Base-by-base conservation (phyloP, 352 stramenopile species). In the Phytophthora megakarya region DNA sequence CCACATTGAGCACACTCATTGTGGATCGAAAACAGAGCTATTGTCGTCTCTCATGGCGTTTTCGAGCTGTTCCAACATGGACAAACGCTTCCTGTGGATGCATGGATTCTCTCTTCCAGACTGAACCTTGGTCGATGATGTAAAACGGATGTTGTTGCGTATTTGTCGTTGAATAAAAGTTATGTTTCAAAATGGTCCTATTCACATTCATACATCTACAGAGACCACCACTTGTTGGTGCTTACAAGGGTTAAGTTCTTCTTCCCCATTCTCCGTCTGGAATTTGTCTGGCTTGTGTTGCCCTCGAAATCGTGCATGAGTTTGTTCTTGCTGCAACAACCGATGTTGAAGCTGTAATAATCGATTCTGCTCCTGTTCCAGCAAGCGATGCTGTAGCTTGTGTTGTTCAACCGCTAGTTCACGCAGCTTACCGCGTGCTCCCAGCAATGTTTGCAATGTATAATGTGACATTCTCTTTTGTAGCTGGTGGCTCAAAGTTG, bases 401-500 rank as follows among this genome's bases (percentile, higher is more conserved):
- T 61, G 59, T 38, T 81, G 76, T 9, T 75, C 66, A 18, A 73
- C 39, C 15, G 86, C 65, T 4, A 91, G 73, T 38, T 75, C 65
- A 25, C 77, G 60, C 6, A 93, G 76, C 55, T 92, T 91, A 19
- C 88, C 73, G 0, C 80, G 66, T 12, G 83, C 78, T 18, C 80
- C 80, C 7, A 88, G 30, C 25, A 93, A 58, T 10, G 82, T 89
- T 66, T 85, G 71, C 19, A 88, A 48, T n/a, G 85, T 93, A 64
- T 92, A 93, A 45, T 86, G 80, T 50, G 75, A 72, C 82, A 93
- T 92, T 57, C 84, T 80, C 37, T 87, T 87, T 61, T 85, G 78
- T 33, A 92, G 65, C 68, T 90, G 73, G 25, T 80, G 70, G 54
- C 80, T 86, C 70, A 90, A 80, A 19, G 73, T 88, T 33, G 85